Conservation (phyloP, 2,329 filamentous ascomycete genomes). For the Aspergillaceae sp. region DNA sequence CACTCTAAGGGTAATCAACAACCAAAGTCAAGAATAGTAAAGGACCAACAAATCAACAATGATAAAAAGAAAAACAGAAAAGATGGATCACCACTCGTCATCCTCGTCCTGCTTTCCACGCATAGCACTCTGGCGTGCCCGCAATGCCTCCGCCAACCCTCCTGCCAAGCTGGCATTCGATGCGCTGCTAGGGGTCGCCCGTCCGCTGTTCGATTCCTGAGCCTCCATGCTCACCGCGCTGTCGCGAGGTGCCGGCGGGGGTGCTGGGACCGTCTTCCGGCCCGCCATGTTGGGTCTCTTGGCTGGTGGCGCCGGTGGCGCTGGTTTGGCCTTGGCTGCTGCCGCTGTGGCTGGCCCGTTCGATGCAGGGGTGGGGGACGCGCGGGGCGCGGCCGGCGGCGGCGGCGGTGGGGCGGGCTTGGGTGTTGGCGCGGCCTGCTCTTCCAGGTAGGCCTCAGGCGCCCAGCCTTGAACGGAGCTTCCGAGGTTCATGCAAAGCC, state of each 20-base stretch:
- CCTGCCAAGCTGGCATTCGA: constrained; percentile 57
- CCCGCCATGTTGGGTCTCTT: constrained; percentile 64
- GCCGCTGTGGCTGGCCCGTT: constrained; percentile 35
- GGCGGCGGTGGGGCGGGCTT: constrained; percentile 50
- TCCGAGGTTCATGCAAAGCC: constrained; percentile 70
- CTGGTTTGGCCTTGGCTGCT: constrained; percentile 53
- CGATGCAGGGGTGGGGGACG: constrained; percentile 57
- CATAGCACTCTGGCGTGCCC: constrained; percentile 69
- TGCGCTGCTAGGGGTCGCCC: constrained; percentile 55
- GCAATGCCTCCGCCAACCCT: constrained; percentile 68
- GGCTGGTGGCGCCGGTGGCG: constrained; percentile 66
- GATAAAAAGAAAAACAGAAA: constrained; percentile 6
- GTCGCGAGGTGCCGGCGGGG: constrained; percentile 61
- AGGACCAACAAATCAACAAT: constrained; percentile 2
- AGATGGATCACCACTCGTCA: constrained; percentile 54
- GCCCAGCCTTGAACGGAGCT: constrained; percentile 78
- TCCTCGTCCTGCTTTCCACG: constrained; percentile 60
- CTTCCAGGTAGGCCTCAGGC: constrained; percentile 87
- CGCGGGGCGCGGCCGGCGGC: constrained; percentile 38
- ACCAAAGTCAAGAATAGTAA: constrained; percentile 5
- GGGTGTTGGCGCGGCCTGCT: constrained; percentile 50
- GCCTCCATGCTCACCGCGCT: constrained; percentile 42
- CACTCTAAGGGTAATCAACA: constrained; percentile 5
- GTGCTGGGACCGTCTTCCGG: constrained; percentile 63
- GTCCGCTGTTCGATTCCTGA: constrained; percentile 54